Evolutionary conservation across 129 eudicot species (phyloP), one percentile per base, ranked within the genome.

Genomic region (Escallonia herrerae): DNA sequence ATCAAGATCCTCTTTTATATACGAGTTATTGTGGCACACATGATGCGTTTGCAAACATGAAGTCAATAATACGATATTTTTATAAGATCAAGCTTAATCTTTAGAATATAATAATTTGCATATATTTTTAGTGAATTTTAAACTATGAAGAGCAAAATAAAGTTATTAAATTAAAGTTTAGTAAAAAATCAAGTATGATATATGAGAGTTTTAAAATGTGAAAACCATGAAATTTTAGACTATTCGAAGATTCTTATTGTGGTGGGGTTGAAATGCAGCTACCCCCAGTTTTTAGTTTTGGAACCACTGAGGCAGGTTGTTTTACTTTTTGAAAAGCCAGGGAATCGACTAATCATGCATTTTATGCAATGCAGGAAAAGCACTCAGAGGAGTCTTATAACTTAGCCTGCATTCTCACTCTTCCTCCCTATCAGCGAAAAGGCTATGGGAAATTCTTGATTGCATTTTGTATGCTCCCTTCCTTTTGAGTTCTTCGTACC

Each of bases 401-500:
- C 71, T 82, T 93, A 65, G 96, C 98, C 37, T 93, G 98, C 73
- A 93, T 93, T 64, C 79, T 93, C 15, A 93, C 98, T 39, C 96
- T 93, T 56, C 98, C 98, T 75, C 96, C 98, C 5, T 93, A 93
- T 77, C 98, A 93, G 78, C 86, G 98, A 70, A 93, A 89, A 81
- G 98, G 98, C 71, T 93, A 93, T 64, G 98, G 98, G 38, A 93
- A 93, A 79, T 93, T 93, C 68, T 72, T 93, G 44, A 93, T 93
- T 68, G 96, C 98, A 38, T 93, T 88, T 58, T 93, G 58, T 53
- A 53, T 11, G 58, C 58, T n/a, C 49, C 49, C 49, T 45, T 45
- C 7, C 6, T 45, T 45, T 2, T 22, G 33, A 45, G 49, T 8
- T 45, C 9, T 45, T 45, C 49, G 7, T 45, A 45, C 6, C 9